Conservation (phyloP, 1,139 yeast species). For the Candida sanyaensis region DNA sequence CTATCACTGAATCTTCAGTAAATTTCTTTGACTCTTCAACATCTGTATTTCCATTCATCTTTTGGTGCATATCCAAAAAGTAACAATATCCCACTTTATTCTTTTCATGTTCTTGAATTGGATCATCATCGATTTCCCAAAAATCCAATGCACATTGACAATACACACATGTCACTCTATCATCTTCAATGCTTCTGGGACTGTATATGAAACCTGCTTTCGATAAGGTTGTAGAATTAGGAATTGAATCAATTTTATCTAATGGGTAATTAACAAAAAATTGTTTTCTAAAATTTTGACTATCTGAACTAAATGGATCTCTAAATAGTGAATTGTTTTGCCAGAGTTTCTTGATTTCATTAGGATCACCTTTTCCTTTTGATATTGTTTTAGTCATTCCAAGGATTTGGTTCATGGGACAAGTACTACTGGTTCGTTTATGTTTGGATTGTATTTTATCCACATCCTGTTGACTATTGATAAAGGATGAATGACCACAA, state of each 20-base stretch:
- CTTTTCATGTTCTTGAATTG: conserved; percentile 51
- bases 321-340: conserved; percentile 18
- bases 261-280: conserved; percentile 64
- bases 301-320: conserved; percentile 29
- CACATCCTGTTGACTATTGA: conserved; percentile 29
- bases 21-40: neutral
- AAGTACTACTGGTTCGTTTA: conserved; percentile 43
- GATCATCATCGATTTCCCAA: conserved; percentile 74
- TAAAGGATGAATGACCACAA: conserved; percentile 52
- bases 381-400: conserved; percentile 18
- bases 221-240: conserved; percentile 44
- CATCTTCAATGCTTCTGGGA: conserved; percentile 51
- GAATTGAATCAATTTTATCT: conserved; percentile 36
- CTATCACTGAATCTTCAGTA: neutral
- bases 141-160: conserved; percentile 69
- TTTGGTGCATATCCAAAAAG: conserved; percentile 27
- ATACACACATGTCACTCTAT: conserved; percentile 69
- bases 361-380: conserved; percentile 10
- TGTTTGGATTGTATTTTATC: conserved; percentile 46
- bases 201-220: conserved; percentile 57
- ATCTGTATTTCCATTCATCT: neutral
- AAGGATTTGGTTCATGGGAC: conserved; percentile 43
- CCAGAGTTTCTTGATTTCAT: conserved; percentile 11
- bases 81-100: conserved; percentile 51
- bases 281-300: conserved; percentile 44